phyloP scores from a whole-genome alignment of 1,139 yeast genomes.

The Sugiyamaella castrensis region DNA sequence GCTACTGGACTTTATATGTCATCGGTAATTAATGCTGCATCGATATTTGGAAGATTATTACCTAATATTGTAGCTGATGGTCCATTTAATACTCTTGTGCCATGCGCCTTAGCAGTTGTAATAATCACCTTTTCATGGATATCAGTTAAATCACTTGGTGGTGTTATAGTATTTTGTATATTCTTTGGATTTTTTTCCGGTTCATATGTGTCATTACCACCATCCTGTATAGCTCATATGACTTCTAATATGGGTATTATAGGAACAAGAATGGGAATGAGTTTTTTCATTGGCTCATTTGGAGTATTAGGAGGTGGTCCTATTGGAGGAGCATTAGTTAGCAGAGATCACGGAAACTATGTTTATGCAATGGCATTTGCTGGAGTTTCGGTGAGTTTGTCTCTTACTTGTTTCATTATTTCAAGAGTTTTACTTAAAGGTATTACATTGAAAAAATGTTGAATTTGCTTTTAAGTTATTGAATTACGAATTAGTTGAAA shows the following conservation, averaged over 20 bases:
- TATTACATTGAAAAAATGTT: not conserved
- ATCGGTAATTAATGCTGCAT: constrained; percentile 49
- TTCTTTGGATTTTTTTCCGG: constrained; percentile 51
- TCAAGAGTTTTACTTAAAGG: constrained; percentile 37
- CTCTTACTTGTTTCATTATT: constrained; percentile 58
- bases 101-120: constrained; percentile 27
- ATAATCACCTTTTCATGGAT: constrained; percentile 37
- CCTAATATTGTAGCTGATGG: constrained; percentile 53
- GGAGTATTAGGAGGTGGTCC: constrained; percentile 54
- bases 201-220: constrained; percentile 43
- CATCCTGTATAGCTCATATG: constrained; percentile 46
- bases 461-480: too few relatives aligned
- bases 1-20: constrained; percentile 36
- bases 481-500: too few relatives aligned
- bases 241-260: constrained; percentile 42
- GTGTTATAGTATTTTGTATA: constrained; percentile 39
- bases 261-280: constrained; percentile 54
- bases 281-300: constrained; percentile 52
- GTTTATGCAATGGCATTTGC: constrained; percentile 22
- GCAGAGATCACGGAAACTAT: constrained; percentile 18
- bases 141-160: constrained; percentile 45
- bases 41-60: constrained; percentile 48
- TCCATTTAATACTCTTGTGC: constrained; percentile 42
- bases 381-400: constrained; percentile 17
- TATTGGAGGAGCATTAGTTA: constrained; percentile 47